Evolutionary conservation across 768 basidiomycete species (phyloP), one percentile per base, ranked within the genome.

Genomic region (Psilocybe sp.): DNA sequence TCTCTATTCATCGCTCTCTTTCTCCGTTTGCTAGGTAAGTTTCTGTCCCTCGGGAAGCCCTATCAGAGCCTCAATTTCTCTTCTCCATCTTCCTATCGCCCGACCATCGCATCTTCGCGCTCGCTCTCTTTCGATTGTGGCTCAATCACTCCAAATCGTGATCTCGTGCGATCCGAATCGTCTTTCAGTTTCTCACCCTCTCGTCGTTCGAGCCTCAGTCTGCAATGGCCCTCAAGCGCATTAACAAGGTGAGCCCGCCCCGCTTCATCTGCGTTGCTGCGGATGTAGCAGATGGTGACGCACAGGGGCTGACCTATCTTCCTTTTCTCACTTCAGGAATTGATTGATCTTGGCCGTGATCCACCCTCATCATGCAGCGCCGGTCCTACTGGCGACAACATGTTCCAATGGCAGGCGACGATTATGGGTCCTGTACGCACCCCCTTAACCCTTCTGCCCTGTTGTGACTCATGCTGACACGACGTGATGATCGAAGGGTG

Each of bases 331-430:
- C 20, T 65, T 41, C 63, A 99, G 97, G 97, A 99, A 85, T 84
- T 98, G 80, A 80, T 91, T 70, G 97, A 99, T 79, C 95, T 99
- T 71, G 95, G 95, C 47, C 94, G 95, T 66, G 97, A 99, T 79
- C 97, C 97, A 70, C 97, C 97, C 60, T 94, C 95, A 47, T 98
- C 97, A 50, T 99, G 97, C 87, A 95, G 92, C 63, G 97, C 97
- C 61, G 97, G 97, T 46, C 97, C 97, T 39, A 93, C 89, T 53
- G 92, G 92, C 46, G 95, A 98, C 67, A 95, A 98, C 74, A 87
- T 98, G 85, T 99, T 98, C 79, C 86, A 93, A 68, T 98, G 95
- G 96, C 94, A 98, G 70, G 96, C 96, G 53, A 98, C 96, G 59
- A 98, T 98, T 69, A 98, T 98, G 96, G 96, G 96, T 38, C 96